A percentile compares a stretch with the other conserved stretches of the same genome.
These are phyloP conservation scores for Colletotrichum limetticola DNA, from an alignment of 2,329 filamentous ascomycete genomes.

Conservation along the genomic window DNA sequence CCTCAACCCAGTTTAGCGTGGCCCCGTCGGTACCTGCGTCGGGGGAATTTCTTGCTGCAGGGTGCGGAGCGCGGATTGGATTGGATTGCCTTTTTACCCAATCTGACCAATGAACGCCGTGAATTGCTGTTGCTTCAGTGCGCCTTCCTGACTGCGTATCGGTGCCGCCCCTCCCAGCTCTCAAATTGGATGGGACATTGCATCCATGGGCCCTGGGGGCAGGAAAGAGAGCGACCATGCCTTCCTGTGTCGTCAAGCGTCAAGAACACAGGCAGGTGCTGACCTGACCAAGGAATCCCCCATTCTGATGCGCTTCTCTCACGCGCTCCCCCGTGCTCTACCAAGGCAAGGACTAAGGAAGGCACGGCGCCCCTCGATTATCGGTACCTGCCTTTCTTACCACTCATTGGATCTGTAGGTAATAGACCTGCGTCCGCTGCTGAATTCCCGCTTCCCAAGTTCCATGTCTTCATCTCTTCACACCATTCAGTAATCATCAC, in stretches of 20 bases:
- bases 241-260: neutral
- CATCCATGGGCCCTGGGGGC: neutral
- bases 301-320: neutral
- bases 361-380: neutral
- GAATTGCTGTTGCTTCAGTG: conserved; percentile 9
- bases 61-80: neutral
- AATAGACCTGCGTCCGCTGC: neutral
- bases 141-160: conserved; percentile 1
- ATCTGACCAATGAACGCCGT: conserved; percentile 1
- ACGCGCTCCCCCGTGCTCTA: neutral
- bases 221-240: no score
- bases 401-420: neutral
- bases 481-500: neutral
- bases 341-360: no score
- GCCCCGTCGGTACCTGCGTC: conserved; percentile 33
- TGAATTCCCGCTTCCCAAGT: neutral
- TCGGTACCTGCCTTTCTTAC: neutral
- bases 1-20: conserved; percentile 20
- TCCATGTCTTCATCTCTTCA: neutral
- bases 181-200: conserved; percentile 34
- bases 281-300: neutral
- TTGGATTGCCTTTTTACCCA: neutral
- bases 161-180: conserved; percentile 7
- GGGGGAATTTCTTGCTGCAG: conserved; percentile 28
- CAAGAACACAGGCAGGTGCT: neutral